Conservation (phyloP, 2,329 filamentous ascomycete species). For the Phaeoacremonium minimum region DNA sequence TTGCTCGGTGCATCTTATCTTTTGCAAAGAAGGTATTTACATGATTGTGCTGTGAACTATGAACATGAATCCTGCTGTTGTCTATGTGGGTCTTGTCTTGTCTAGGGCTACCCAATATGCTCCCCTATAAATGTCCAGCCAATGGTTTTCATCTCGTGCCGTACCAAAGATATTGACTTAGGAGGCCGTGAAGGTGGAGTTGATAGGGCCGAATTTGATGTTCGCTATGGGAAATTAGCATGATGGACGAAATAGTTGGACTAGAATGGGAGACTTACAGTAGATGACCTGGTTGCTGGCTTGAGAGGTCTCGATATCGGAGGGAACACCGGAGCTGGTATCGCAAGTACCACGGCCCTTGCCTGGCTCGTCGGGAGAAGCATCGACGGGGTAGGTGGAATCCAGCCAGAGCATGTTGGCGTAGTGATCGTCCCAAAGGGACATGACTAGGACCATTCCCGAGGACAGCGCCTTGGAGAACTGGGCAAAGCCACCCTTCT, state of each 20-base stretch:
- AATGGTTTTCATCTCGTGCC: too few species aligned
- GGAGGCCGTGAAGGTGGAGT: slow-evolving; percentile 9
- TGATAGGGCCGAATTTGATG: slow-evolving; percentile 15
- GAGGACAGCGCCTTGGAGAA: slow-evolving; percentile 47
- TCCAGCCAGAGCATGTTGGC: slow-evolving; percentile 62
- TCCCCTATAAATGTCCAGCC: too few species aligned
- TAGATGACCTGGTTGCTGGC: slow-evolving; percentile 32
- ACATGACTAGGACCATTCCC: slow-evolving; percentile 61
- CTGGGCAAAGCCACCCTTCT: slow-evolving; percentile 47
- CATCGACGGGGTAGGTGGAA: slow-evolving; percentile 45
- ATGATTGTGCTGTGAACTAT: too few species aligned
- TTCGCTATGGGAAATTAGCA: slow-evolving; percentile 9
- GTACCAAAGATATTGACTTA: too few species aligned
- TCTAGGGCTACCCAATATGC: too few species aligned
- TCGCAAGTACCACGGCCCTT: slow-evolving; percentile 37
- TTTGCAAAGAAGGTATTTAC: too few species aligned
- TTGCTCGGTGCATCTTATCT: too few species aligned
- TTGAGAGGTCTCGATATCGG: slow-evolving; percentile 27
- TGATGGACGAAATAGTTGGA: too few species aligned
- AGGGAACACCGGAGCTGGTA: slow-evolving; percentile 31
- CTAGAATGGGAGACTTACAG: slow-evolving; percentile 13
- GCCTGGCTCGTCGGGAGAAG: slow-evolving; percentile 27
- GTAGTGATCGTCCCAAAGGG: slow-evolving; percentile 57
- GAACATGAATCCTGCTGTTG: too few species aligned
- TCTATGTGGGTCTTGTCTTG: too few species aligned